Conservation (phyloP, 192 early-diverging fungal genomes). For the Umbelopsis vinacea region DNA sequence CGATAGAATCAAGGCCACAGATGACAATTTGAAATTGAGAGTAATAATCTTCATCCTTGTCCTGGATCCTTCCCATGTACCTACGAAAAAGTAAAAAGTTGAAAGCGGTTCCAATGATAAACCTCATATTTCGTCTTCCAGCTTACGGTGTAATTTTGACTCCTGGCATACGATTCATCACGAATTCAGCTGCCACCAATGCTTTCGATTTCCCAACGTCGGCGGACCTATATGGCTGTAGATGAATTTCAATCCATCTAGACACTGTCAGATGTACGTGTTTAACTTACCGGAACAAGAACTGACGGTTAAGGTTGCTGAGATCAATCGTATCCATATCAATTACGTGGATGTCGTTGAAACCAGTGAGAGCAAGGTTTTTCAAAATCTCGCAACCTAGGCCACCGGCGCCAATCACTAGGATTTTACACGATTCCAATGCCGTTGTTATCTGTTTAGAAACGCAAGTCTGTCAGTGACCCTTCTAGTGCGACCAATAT, state of each 20-base stretch:
- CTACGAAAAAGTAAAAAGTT: conserved; percentile 31
- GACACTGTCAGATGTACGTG: neutral
- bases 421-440: conserved; percentile 62
- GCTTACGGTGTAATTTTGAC: conserved; percentile 73
- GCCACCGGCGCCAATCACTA: conserved; percentile 86
- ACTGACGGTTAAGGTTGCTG: conserved; percentile 85
- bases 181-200: conserved; percentile 75
- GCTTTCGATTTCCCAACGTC: conserved; percentile 85
- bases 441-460: conserved; percentile 23
- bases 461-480: neutral
- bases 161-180: conserved; percentile 68
- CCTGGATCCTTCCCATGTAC: conserved; percentile 91
- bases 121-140: neutral
- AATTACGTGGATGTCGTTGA: conserved; percentile 81
- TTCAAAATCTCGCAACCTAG: conserved; percentile 87
- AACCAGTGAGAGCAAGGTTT: conserved; percentile 79
- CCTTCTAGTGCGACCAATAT: neutral
- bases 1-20: conserved; percentile 94
- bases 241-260: neutral
- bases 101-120: no score
- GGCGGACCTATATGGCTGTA: conserved; percentile 43
- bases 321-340: conserved; percentile 92
- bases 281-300: conserved; percentile 66
- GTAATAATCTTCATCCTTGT: conserved; percentile 95
- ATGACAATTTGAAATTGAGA: conserved; percentile 84